Conservation (phyloP, 768 basidiomycete genomes). For the Boletus reticuloceps region DNA sequence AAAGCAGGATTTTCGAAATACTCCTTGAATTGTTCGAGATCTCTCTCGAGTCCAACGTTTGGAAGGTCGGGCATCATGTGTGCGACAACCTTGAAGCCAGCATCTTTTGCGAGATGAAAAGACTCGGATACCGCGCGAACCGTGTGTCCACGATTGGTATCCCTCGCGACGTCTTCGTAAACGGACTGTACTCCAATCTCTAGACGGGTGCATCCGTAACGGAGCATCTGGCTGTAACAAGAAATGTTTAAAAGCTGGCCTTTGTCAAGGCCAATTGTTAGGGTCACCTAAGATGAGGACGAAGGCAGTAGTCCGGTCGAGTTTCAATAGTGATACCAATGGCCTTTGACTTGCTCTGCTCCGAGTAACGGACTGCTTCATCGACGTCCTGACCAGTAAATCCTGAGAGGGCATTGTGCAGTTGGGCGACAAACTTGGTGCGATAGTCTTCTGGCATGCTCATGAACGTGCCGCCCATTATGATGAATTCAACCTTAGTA, state of each 20-base stretch:
- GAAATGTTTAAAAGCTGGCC: background rate
- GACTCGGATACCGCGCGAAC: conserved; percentile 96
- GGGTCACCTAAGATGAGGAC: conserved; percentile 84
- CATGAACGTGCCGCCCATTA: conserved; percentile 99
- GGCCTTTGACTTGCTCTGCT: conserved; percentile 96
- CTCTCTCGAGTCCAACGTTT: conserved; percentile 95
- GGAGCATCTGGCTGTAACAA: conserved; percentile 86
- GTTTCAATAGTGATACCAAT: conserved; percentile 99
- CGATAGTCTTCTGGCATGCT: conserved; percentile 98
- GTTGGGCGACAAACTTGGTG: conserved; percentile 87
- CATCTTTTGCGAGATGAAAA: conserved; percentile 97
- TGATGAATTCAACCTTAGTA: conserved; percentile 77
- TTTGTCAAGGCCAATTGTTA: background rate
- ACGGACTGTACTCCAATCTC: conserved; percentile 99
- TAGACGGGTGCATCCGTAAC: conserved; percentile 96
- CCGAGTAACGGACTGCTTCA: conserved; percentile 96
- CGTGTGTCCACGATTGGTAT: conserved; percentile 98
- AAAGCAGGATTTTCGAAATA: conserved; percentile 99
- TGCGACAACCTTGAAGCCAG: conserved; percentile 99
- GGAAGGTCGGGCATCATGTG: conserved; percentile 99
- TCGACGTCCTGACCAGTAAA: conserved; percentile 93
- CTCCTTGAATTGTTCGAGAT: conserved; percentile 98
- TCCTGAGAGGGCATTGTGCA: conserved; percentile 95
- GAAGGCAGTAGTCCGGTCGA: conserved; percentile 94
- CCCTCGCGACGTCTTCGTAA: conserved; percentile 98